These are phyloP conservation scores for Camellia lanceoleosa DNA, from an alignment of 148 eudicot species.

Conservation along the genomic window DNA sequence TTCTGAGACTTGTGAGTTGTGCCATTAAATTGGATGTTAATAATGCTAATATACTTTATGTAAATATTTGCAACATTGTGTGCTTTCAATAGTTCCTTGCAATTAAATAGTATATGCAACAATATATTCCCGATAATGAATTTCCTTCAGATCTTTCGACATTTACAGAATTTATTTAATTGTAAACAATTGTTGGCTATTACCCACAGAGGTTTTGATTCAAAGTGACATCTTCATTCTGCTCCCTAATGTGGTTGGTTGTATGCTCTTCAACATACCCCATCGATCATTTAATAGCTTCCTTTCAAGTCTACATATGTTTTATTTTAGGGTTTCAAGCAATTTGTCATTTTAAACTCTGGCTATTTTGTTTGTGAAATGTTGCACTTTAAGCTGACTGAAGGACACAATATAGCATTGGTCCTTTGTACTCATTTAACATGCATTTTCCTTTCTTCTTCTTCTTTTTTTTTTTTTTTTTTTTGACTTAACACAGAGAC, in stretches of 20 bases:
- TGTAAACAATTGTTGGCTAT: neutral
- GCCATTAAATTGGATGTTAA: neutral
- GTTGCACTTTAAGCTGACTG: neutral
- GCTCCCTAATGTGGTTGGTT: neutral
- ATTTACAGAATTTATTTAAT: neutral
- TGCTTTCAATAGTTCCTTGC: neutral
- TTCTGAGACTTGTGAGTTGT: neutral
- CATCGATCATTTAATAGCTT: neutral
- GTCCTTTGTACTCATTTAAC: neutral
- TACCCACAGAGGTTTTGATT: neutral
- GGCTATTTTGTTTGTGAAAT: neutral
- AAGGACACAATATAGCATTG: neutral
- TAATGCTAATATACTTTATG: too few species aligned
- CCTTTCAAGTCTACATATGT: neutral
- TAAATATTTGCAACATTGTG: neutral
- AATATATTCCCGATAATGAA: neutral
- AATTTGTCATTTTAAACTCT: constrained; percentile 1
- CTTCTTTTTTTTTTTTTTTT: too few species aligned
- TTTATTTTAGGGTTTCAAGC: neutral
- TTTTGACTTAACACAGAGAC: neutral
- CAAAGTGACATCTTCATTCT: neutral
- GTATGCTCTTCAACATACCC: neutral
- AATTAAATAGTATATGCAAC: neutral
- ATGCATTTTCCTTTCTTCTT: neutral
- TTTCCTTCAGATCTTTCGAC: neutral